Conservation (phyloP, 2,329 filamentous ascomycete species). For the Trichophyton schoenleinii region DNA sequence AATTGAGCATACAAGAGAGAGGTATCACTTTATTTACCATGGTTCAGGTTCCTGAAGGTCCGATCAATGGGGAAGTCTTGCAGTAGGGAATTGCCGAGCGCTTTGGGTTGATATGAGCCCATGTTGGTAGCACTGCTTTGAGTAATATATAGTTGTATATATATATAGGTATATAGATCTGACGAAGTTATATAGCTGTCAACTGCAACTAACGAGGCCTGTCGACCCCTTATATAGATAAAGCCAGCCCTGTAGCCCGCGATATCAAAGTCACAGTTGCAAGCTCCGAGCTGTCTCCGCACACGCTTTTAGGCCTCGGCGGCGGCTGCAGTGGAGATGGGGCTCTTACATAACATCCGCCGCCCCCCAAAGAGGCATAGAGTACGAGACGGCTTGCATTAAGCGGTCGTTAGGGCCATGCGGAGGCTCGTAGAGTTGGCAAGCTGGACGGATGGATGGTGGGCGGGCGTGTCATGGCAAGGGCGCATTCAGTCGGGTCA, state of each 20-base stretch:
- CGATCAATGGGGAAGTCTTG: slow-evolving; percentile 58
- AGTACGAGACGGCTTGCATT: neutral
- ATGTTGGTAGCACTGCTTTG: neutral
- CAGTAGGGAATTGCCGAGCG: slow-evolving; percentile 43
- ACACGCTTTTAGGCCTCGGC: neutral
- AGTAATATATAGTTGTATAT: neutral
- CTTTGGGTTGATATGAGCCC: slow-evolving; percentile 11
- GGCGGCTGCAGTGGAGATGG: neutral
- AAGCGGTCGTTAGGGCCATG: neutral
- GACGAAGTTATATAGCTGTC: neutral
- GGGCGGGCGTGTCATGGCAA: neutral
- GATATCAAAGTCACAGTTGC: neutral
- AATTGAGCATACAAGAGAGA: neutral
- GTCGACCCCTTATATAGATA: neutral
- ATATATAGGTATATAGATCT: neutral
- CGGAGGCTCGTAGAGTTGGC: neutral
- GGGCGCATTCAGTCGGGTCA: neutral
- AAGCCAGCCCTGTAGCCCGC: neutral
- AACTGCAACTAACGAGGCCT: neutral
- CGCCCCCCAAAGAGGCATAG: neutral
- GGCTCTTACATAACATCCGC: neutral
- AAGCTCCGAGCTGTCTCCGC: neutral
- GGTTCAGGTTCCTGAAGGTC: slow-evolving; percentile 62
- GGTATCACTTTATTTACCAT: slow-evolving; percentile 26
- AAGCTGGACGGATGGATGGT: neutral